Conservation (phyloP, 2,329 filamentous ascomycete genomes). For the Microdochium paspali region DNA sequence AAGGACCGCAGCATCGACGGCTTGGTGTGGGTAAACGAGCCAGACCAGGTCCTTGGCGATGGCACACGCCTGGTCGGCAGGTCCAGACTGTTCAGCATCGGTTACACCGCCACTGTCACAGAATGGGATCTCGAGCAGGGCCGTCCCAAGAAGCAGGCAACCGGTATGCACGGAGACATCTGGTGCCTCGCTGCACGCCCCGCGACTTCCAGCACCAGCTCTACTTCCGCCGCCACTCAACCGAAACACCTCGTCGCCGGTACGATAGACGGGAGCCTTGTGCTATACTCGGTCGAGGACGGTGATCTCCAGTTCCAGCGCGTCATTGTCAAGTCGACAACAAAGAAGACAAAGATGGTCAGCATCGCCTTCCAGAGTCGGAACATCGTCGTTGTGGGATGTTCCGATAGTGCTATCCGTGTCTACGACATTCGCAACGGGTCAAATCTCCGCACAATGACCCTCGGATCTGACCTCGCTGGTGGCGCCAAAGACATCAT, state of each 20-base stretch:
- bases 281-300: conserved; percentile 79
- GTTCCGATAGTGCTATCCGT: conserved; percentile 89
- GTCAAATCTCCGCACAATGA: conserved; percentile 69
- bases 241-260: conserved; percentile 65
- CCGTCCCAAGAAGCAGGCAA: conserved; percentile 69
- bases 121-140: conserved; percentile 89
- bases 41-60: conserved; percentile 57
- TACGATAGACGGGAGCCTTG: conserved; percentile 84
- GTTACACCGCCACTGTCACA: conserved; percentile 82
- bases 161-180: conserved; percentile 89
- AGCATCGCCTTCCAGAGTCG: conserved; percentile 85
- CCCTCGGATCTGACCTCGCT: conserved; percentile 67
- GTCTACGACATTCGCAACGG: conserved; percentile 80
- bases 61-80: conserved; percentile 57
- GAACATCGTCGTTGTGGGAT: conserved; percentile 77
- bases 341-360: conserved; percentile 80
- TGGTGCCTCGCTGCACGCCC: conserved; percentile 95
- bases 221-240: conserved; percentile 21
- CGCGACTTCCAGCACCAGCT: conserved; percentile 25
- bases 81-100: conserved; percentile 89
- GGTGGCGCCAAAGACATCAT: conserved; percentile 78
- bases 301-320: conserved; percentile 72
- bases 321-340: conserved; percentile 64
- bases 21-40: conserved; percentile 83
- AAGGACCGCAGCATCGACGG: conserved; percentile 83